Conservation (phyloP, 202 grass and related monocot genomes). For the Schoenoplectus triqueter region DNA sequence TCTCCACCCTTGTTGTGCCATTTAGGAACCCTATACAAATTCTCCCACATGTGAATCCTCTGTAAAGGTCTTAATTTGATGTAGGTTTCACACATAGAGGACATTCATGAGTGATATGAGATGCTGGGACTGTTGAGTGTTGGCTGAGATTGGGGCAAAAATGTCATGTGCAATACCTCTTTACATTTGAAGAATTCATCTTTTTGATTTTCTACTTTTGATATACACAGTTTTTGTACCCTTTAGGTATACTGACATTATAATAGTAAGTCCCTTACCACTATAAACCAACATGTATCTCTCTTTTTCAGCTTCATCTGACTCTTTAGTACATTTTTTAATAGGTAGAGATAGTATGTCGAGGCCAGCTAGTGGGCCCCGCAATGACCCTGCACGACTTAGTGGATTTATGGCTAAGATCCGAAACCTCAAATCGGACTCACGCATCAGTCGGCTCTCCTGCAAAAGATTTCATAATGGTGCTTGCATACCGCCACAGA, state of each 20-base stretch:
- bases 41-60: not conserved
- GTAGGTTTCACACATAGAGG: not conserved
- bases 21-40: not conserved
- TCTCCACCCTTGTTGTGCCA: not conserved
- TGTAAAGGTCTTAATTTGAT: not conserved
- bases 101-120: not conserved
- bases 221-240: not conserved
- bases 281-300: not conserved
- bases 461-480: slow-evolving; percentile 80
- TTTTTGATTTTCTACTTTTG: not conserved
- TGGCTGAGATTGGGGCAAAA: not conserved
- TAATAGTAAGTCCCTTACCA: not conserved
- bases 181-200: not conserved
- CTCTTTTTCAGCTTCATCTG: not conserved
- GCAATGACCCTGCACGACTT: slow-evolving; percentile 53
- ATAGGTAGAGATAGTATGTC: slow-evolving; percentile 75
- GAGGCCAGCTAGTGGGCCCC: slow-evolving; percentile 53
- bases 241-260: not conserved
- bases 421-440: slow-evolving; percentile 37
- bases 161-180: not conserved
- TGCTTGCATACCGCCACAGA: slow-evolving; percentile 60
- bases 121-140: not conserved
- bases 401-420: slow-evolving; percentile 58
- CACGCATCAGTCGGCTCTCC: slow-evolving; percentile 45
- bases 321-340: not conserved